Evolutionary conservation across 495 filamentous ascomycete genomes (phyloP), one percentile per base, ranked within the genome.

Genomic region (Collariella sp.): DNA sequence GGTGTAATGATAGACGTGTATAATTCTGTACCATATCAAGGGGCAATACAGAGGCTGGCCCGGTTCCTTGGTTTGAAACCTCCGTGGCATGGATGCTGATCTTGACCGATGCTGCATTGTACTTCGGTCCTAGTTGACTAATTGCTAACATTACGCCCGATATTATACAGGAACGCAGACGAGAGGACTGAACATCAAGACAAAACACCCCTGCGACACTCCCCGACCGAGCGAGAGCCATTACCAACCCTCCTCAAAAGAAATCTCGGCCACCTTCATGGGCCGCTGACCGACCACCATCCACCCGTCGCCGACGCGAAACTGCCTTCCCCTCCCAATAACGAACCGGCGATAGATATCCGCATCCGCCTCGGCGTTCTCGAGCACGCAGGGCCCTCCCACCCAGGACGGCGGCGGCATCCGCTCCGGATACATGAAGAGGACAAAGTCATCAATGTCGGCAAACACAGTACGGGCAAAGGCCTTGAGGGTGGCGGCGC

Each of bases 1-100:
- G 36, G 36, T 56, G 58, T 57, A 56, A 56, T 44, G 38, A 57
- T 57, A 50, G 43, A 56, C 23, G 20, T 64, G 62, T 62, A 66
- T 57, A 62, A 63, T 55, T 50, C 43, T 67, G 63, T 63, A 66
- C 50, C 38, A 69, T 61, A 61, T 57, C 33, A 49, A 29, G 42
- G 41, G 54, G 45, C 35, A 61, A 49, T 52, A 50, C 6, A 54
- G 45, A 43, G 40, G 51, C 51, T 40, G 46, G 54, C 46, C 46
- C 20, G 39, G 35, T 34, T 22, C 29, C 24, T 43, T 20, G 49
- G 49, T 22, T 35, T 16, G 19, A 31, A 39, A 16, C 20, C 11
- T 19, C 13, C 23, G 47, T 22, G 18, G 22, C 26, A 26, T 35
- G 7, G 1, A 31, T 19, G 47, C 18, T 22, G 47, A 39, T 5